Percentiles rank a stretch among this genome's conserved stretches.
Conservation (phyloP, 306 rosid genomes). For the Coriaria nepalensis region DNA sequence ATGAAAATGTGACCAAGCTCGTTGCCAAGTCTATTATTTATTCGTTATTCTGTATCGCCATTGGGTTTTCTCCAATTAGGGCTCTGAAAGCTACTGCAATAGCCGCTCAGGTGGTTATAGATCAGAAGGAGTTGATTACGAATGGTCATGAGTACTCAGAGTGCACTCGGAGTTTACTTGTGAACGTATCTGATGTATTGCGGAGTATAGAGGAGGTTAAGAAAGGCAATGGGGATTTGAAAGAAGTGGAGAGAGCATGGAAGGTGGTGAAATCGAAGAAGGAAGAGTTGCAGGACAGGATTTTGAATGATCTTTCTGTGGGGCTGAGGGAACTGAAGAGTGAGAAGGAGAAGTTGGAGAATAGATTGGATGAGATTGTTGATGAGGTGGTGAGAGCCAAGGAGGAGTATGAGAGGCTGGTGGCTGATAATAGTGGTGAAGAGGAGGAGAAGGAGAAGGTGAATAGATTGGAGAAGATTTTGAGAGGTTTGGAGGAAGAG, state of each 20-base stretch:
- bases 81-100: constrained; percentile 26
- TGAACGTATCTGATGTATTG: constrained; percentile 32
- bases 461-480: constrained; percentile 30
- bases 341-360: constrained; percentile 24
- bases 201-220: constrained; percentile 40
- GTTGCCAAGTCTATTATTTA: constrained; percentile 21
- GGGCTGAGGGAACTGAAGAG: constrained; percentile 35
- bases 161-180: constrained; percentile 38
- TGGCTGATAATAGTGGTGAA: constrained; percentile 10
- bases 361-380: constrained; percentile 28
- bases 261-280: constrained; percentile 45
- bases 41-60: constrained; percentile 42
- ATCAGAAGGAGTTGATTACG: constrained; percentile 14
- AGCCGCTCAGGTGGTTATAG: constrained; percentile 25
- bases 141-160: constrained; percentile 35
- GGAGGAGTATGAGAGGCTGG: constrained; percentile 28
- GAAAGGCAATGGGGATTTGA: constrained; percentile 31
- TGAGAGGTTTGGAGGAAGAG: constrained; percentile 43
- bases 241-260: constrained; percentile 32
- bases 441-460: constrained; percentile 27
- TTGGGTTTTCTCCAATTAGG: constrained; percentile 41
- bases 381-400: constrained; percentile 26
- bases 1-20: constrained; percentile 16
- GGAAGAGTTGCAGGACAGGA: constrained; percentile 32
- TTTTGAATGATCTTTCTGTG: constrained; percentile 32